Percentiles rank a stretch among this genome's conserved stretches.
These are phyloP conservation scores for Dispira simplex DNA, from an alignment of 192 early-diverging fungal species.

Conservation along the genomic window DNA sequence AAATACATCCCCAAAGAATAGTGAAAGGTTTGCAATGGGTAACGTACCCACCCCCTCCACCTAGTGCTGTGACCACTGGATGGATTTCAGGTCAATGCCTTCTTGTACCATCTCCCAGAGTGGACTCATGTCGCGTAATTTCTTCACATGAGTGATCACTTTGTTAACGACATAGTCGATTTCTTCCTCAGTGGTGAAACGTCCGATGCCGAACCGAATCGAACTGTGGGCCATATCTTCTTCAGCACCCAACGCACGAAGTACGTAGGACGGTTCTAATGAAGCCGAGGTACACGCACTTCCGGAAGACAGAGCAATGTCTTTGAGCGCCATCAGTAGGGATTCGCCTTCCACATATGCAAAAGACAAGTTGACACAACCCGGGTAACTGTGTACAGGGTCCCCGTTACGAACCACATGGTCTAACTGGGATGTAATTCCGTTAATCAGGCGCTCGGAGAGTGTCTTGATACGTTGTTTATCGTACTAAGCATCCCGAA, in stretches of 20 bases:
- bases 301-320: slow-evolving; percentile 90
- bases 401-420: slow-evolving; percentile 89
- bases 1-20: background rate
- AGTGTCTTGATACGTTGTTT: slow-evolving; percentile 48
- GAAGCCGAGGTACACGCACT: slow-evolving; percentile 94
- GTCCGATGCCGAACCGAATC: slow-evolving; percentile 91
- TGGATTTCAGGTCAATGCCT: slow-evolving; percentile 79
- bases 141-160: slow-evolving; percentile 67
- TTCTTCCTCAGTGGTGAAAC: slow-evolving; percentile 92
- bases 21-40: background rate
- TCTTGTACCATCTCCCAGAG: slow-evolving; percentile 98
- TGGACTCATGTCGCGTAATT: slow-evolving; percentile 88
- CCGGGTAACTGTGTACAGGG: slow-evolving; percentile 56
- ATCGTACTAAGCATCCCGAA: slow-evolving; percentile 74
- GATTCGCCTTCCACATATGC: slow-evolving; percentile 97
- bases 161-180: slow-evolving; percentile 77
- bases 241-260: slow-evolving; percentile 89
- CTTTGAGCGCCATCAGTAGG: slow-evolving; percentile 93
- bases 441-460: slow-evolving; percentile 61
- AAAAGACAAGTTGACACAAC: slow-evolving; percentile 94
- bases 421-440: slow-evolving; percentile 58
- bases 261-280: slow-evolving; percentile 91
- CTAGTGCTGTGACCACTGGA: slow-evolving; percentile 84
- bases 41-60: background rate
- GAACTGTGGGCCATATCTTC: slow-evolving; percentile 93